Evolutionary conservation across 1,284 basidiomycete genomes (phyloP).

Genomic region (Trichosporon coremiiforme): DNA sequence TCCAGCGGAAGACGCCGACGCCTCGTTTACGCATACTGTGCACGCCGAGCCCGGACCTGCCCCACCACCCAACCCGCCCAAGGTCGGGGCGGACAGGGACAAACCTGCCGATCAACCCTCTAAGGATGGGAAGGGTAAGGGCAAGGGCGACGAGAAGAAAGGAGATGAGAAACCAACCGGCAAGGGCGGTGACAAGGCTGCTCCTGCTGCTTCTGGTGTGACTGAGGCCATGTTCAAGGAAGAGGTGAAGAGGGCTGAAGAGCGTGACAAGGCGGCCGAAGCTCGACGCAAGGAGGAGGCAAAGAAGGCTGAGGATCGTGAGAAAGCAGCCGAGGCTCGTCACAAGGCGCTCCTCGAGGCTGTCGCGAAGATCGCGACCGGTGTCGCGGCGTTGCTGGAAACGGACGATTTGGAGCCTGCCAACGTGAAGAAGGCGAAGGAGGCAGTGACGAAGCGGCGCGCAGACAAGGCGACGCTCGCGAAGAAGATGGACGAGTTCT

Average conservation of each 20-base stretch:
- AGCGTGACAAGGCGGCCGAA: constrained; percentile 29
- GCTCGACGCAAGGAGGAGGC: constrained; percentile 17
- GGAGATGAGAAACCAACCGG: constrained; percentile 30
- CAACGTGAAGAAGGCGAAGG: constrained; percentile 37
- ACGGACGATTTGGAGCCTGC: constrained; percentile 35
- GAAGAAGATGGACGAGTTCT: constrained; percentile 51
- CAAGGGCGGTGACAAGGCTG: not conserved
- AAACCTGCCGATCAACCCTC: constrained; percentile 23
- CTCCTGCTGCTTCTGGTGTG: not conserved
- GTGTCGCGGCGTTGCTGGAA: constrained; percentile 43
- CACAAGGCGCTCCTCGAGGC: constrained; percentile 47
- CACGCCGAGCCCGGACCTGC: constrained; percentile 4
- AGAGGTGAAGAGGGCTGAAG: constrained; percentile 39
- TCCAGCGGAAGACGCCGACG: not conserved
- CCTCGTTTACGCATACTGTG: not conserved
- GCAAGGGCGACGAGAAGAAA: constrained; percentile 41
- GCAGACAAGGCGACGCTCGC: constrained; percentile 44
- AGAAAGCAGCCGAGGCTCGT: constrained; percentile 46
- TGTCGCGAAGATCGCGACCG: constrained; percentile 44
- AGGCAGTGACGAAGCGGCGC: constrained; percentile 48
- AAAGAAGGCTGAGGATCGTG: constrained; percentile 7
- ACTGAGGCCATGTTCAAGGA: constrained; percentile 29
- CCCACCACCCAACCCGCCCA: not conserved
- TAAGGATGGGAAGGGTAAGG: constrained; percentile 18
- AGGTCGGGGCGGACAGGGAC: not conserved